Base-by-base conservation (phyloP, 2,329 filamentous ascomycete species). In the Leptodontidium sp. region DNA sequence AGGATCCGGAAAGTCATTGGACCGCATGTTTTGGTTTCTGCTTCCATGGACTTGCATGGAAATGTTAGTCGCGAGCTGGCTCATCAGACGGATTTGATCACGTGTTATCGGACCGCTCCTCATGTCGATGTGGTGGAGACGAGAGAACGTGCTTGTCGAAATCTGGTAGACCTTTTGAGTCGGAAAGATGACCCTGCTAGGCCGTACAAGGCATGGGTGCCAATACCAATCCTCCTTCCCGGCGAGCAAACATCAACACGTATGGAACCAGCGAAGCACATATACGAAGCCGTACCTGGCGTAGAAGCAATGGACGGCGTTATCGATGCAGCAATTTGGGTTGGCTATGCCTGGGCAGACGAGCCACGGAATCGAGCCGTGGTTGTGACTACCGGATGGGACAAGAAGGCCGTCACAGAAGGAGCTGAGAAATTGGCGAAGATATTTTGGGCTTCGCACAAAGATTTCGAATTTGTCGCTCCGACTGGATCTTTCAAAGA, bases 331-430 rank as follows among this genome's bases (percentile, higher is more conserved):
- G 84, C 84, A 0, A 80, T 87, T 35, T 87, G 85, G 85, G 85
- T 87, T 0, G 85, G 85, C 1, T 87, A 87, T 70, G 82, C 85
- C 0, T 87, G 85, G 85, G 85, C 85, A 0, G 85, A 87, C 68
- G 85, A 86, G 73, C 84, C 83, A 26, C 80, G 85, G 24, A 85
- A 86, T 67, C 80, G 82, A 7, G 85, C 84, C 0, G 82, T 77
- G 1, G 80, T 86, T 2, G 80, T 86, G 4, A 84, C 84, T 0
- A 86, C 84, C 0, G 85, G 85, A 12, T 86, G 84, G 84, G 79
- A 85, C 55, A 70, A 79, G 61, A 70, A 74, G 1, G 77, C 78
- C 0, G 79, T 84, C 1, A 74, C 77, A 0, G 68, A 68, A 0
- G 81, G 82, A 2, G 84, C 84, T 0, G 80, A 85, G 74, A 78